Conservation (phyloP, 768 basidiomycete genomes). For the Pleurotus cornucopiae region DNA sequence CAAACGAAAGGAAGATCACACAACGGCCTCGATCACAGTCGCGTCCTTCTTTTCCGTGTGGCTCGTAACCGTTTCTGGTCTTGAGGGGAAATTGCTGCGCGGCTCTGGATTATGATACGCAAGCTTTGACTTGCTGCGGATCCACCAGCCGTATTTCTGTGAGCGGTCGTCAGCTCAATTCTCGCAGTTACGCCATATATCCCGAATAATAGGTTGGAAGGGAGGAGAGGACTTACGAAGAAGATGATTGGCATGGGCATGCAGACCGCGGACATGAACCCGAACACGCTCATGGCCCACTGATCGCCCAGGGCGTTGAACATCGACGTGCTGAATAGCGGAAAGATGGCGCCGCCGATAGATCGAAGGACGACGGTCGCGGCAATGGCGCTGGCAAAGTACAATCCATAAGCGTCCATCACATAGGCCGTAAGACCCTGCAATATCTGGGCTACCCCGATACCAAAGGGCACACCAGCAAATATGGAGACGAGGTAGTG, state of each 20-base stretch:
- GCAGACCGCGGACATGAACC: slow-evolving; percentile 43
- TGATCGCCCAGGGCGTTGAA: slow-evolving; percentile 48
- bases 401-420: slow-evolving; percentile 66
- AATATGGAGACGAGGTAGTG: slow-evolving; percentile 70
- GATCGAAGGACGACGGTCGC: slow-evolving; percentile 67
- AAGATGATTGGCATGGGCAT: slow-evolving; percentile 55
- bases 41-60: slow-evolving; percentile 10
- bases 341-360: slow-evolving; percentile 58
- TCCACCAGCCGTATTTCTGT: slow-evolving; percentile 47
- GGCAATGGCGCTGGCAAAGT: slow-evolving; percentile 65
- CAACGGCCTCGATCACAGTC: neutral
- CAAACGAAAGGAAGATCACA: neutral
- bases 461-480: slow-evolving; percentile 64
- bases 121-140: slow-evolving; percentile 40
- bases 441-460: slow-evolving; percentile 60
- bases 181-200: no score
- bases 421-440: slow-evolving; percentile 65
- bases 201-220: neutral
- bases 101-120: slow-evolving; percentile 34
- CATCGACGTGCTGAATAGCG: slow-evolving; percentile 51
- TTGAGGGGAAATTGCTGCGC: neutral
- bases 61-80: slow-evolving; percentile 9
- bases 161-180: slow-evolving; percentile 8
- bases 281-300: slow-evolving; percentile 56
- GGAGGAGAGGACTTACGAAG: slow-evolving; percentile 33